A percentile compares a stretch with the other conserved stretches of the same genome.
phyloP scores from a whole-genome alignment of 257 asterid genomes.

The Buddleja alternifolia region DNA sequence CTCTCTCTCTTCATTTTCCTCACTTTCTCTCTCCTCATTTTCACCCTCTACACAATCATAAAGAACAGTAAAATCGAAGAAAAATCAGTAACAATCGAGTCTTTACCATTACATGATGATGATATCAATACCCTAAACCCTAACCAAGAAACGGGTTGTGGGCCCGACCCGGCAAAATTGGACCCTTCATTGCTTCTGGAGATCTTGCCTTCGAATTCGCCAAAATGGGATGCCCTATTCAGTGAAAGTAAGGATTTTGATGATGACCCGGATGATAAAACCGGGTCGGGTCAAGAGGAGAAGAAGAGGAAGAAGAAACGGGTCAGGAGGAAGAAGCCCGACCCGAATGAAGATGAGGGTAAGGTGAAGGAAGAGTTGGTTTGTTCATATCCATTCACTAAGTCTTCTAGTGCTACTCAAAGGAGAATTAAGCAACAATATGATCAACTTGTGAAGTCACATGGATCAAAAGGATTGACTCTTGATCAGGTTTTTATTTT shows the following conservation, averaged over 20 bases:
- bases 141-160: conserved; percentile 28
- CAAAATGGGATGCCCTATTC: conserved; percentile 52
- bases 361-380: conserved; percentile 59
- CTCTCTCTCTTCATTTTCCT: conserved; percentile 43
- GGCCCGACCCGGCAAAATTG: conserved; percentile 43
- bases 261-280: conserved; percentile 41
- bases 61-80: conserved; percentile 26
- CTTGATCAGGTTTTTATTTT: conserved; percentile 61
- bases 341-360: conserved; percentile 47
- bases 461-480: conserved; percentile 70
- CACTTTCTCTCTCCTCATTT: conserved; percentile 42
- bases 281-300: conserved; percentile 48
- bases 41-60: conserved; percentile 47
- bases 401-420: conserved; percentile 71
- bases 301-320: conserved; percentile 72
- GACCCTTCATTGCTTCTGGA: conserved; percentile 54
- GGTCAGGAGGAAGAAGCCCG: conserved; percentile 63
- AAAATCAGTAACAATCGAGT: conserved; percentile 34
- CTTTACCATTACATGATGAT: conserved; percentile 39
- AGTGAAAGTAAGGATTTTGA: conserved; percentile 31
- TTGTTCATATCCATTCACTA: conserved; percentile 69
- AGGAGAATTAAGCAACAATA: conserved; percentile 79
- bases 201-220: conserved; percentile 64
- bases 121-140: conserved; percentile 22
- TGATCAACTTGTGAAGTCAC: conserved; percentile 79